Evolutionary conservation across 352 stramenopile genomes (phyloP).

Genomic region (Thalassiosira hispida): DNA sequence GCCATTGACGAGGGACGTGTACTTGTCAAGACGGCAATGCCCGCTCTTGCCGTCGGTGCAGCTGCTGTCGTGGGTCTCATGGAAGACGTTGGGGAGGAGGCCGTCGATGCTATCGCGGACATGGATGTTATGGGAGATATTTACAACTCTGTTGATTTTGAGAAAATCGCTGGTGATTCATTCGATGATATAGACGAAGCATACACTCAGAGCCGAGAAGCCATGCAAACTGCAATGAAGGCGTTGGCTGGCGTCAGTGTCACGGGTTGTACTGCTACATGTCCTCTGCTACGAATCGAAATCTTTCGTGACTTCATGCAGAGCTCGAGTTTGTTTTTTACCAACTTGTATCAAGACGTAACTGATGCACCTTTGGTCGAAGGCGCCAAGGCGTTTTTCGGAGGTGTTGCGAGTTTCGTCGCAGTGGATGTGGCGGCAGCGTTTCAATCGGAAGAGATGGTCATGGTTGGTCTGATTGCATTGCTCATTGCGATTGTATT

Average conservation of each 20-base stretch:
- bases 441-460: not conserved
- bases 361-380: conserved; percentile 7
- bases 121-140: conserved; percentile 4
- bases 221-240: conserved; percentile 9
- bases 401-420: not conserved
- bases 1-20: not conserved
- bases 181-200: conserved; percentile 19
- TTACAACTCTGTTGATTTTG: not conserved
- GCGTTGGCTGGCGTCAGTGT: conserved; percentile 7
- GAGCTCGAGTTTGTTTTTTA: conserved; percentile 17
- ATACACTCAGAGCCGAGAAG: conserved; percentile 18
- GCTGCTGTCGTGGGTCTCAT: not conserved
- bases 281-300: conserved; percentile 9
- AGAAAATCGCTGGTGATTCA: conserved; percentile 9
- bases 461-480: not conserved
- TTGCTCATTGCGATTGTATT: not conserved
- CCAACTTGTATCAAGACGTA: conserved; percentile 7
- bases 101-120: not conserved
- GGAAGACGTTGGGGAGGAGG: conserved; percentile 2
- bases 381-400: not conserved
- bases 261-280: conserved; percentile 2
- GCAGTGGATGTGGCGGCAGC: not conserved
- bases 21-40: not conserved
- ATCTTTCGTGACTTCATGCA: conserved; percentile 23
- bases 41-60: not conserved